These are phyloP conservation scores for Diacronema lutheri DNA, from an alignment of 78 protist genomes.

Conservation along the genomic window DNA sequence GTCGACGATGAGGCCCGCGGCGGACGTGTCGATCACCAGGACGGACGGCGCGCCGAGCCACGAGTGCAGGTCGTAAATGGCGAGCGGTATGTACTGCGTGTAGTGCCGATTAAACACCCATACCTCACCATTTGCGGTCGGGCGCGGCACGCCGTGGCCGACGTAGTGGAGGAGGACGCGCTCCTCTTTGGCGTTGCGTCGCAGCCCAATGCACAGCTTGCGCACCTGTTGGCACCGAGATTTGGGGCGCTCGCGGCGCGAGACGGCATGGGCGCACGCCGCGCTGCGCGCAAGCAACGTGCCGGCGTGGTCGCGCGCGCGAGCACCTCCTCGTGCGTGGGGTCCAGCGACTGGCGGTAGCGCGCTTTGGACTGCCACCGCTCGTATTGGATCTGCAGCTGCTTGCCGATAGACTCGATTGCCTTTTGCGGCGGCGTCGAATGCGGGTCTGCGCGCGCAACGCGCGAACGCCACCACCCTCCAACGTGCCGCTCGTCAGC, in stretches of 20 bases:
- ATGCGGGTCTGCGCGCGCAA: neutral
- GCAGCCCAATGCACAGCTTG: constrained; percentile 63
- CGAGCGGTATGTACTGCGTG: constrained; percentile 95
- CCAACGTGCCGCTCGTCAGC: too few relatives aligned
- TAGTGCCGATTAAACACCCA: constrained; percentile 84
- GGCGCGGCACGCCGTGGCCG: constrained; percentile 99
- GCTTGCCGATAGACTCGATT: constrained; percentile 75
- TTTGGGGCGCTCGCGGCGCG: neutral
- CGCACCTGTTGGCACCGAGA: too few relatives aligned
- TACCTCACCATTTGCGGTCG: constrained; percentile 89
- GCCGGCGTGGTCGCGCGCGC: neutral
- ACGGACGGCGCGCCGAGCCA: constrained; percentile 88
- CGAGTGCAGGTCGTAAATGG: constrained; percentile 80
- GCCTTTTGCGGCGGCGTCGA: constrained; percentile 69
- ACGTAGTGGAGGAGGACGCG: constrained; percentile 95
- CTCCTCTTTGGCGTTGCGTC: constrained; percentile 83
- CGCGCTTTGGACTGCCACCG: constrained; percentile 76
- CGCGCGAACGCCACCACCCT: too few relatives aligned
- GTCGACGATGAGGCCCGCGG: constrained; percentile 87
- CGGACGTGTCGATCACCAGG: constrained; percentile 89
- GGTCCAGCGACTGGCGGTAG: constrained; percentile 45
- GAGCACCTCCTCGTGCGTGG: constrained; percentile 59
- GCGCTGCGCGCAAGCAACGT: neutral
- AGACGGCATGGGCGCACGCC: neutral
- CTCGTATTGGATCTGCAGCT: constrained; percentile 78